Evolutionary conservation across 805 yeast genomes (phyloP).

Genomic region (Komagataella populi): DNA sequence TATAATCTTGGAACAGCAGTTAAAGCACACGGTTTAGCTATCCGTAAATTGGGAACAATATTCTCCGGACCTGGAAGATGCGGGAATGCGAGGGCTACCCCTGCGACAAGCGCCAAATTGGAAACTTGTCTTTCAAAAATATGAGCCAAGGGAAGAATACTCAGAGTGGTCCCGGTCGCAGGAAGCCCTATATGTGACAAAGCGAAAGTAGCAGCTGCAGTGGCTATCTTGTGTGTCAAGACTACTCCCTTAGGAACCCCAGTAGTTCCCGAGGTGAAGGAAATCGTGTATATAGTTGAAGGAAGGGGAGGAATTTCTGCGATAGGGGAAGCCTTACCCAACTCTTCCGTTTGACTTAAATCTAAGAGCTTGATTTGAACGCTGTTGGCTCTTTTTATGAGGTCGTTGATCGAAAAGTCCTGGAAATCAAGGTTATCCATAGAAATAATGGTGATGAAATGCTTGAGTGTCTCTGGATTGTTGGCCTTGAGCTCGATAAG

Average conservation of each 20-base stretch:
- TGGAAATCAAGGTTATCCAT: conserved; percentile 31
- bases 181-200: neutral
- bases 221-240: conserved; percentile 41
- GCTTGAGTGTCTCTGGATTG: conserved; percentile 17
- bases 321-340: conserved; percentile 35
- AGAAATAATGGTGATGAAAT: conserved; percentile 38
- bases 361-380: conserved; percentile 16
- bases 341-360: conserved; percentile 23
- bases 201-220: conserved; percentile 18
- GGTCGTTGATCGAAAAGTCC: conserved; percentile 14
- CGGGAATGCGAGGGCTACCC: conserved; percentile 31
- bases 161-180: conserved; percentile 1
- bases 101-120: conserved; percentile 1
- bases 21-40: conserved; percentile 37
- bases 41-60: conserved; percentile 44
- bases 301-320: conserved; percentile 14
- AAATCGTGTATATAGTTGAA: conserved; percentile 24
- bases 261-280: conserved; percentile 56
- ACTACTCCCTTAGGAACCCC: conserved; percentile 76
- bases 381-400: conserved; percentile 11
- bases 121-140: conserved; percentile 8
- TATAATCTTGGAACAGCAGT: conserved; percentile 53
- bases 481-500: conserved; percentile 29
- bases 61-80: conserved; percentile 32
- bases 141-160: conserved; percentile 8